Base-by-base conservation (phyloP, 345 rosid genomes). In the Abelmoschus esculentus region DNA sequence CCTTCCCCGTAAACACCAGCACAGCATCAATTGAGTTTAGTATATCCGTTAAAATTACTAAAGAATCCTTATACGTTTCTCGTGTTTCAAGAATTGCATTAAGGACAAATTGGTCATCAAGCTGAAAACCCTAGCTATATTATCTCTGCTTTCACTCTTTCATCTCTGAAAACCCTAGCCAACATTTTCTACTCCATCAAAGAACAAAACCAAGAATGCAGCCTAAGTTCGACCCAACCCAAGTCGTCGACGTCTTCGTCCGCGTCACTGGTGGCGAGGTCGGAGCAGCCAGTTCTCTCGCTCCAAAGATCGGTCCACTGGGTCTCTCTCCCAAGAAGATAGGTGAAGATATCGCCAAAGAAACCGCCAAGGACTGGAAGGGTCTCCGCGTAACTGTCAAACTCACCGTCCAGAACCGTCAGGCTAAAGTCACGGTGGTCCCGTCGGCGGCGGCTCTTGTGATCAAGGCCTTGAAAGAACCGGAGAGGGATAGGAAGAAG, bases 331-430 rank as follows among this genome's bases (percentile, higher is more conserved):
- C 84, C 3, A 81, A 78, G 61, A 81, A 81, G 62, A 82, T 82
- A 62, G 83, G 85, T n/a, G 85, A 82, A 80, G 90, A 86, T 75
- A 86, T 86, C 15, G 88, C 90, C 15, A 86, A 86, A 70, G 90
- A 86, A 75, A 86, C 90, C 12, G 88, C 86, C 14, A 87, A 85
- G 77, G 91, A 87, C 61, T 87, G 91, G 91, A 87, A 87, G 79
- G 91, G 91, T 57, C 81, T 87, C 3, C 69, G 89, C 14, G 89
- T 87, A 1, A 87, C 89, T 2, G 91, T 87, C 26, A 87, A 87
- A 80, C 83, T 86, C 6, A 86, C 91, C 7, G 91, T 86, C 0
- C 91, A 84, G 78, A 86, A 86, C 54, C 84, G 91, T 26, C 91
- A 87, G 44, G 91, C 89, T 0, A 87, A 87, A 66, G 89, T 87